Base-by-base conservation (phyloP, 164 flowering plant species). In the Cinnamomum micranthum region DNA sequence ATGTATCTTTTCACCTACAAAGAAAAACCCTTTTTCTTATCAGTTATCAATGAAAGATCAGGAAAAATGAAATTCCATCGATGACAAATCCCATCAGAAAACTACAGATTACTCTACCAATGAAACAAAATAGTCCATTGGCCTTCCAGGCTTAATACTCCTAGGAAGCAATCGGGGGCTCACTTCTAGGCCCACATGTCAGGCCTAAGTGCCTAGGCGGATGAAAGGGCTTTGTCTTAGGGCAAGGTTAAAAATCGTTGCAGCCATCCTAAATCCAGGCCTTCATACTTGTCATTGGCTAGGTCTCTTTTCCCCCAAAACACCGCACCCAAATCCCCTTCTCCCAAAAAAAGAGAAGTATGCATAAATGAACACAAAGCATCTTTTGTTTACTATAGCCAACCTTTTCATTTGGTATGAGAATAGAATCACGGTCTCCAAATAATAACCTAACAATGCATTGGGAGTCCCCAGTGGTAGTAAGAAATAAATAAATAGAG, bases 1-100 rank as follows among this genome's bases (percentile, higher is more conserved):
- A 96, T 84, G 75, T 96, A 96, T 81, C 88, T 87, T 86, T 96
- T 96, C 80, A 96, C 99, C 99, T 95, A 81, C 80, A 83, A 60
- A 82, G 65, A 35, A 24, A 72, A 66, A 74, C 24, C 17, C 59
- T 35, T 50, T 47, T 72, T 41, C 62, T 28, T 31, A 65, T 64
- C 66, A 72, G 47, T 14, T 58, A 35, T 19, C 69, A 35, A 66
- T 23, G 60, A 69, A 33, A n/a, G 33, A 51, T 7, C 20, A 20
- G 60, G 12, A 72, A 65, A 69, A 66, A 28, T 11, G 23, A 70
- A 50, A 33, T 22, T 41, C 23, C 64, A 31, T 35, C 2, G 11
- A 51, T 62, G 55, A 67, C 20, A 67, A 67, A 67, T 67, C 20
- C 23, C 20, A 67, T 69, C 14, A 69, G 14, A 69, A 69, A 69